phyloP scores from a whole-genome alignment of 2,329 filamentous ascomycete genomes.

The Trichoderma atroviride region DNA sequence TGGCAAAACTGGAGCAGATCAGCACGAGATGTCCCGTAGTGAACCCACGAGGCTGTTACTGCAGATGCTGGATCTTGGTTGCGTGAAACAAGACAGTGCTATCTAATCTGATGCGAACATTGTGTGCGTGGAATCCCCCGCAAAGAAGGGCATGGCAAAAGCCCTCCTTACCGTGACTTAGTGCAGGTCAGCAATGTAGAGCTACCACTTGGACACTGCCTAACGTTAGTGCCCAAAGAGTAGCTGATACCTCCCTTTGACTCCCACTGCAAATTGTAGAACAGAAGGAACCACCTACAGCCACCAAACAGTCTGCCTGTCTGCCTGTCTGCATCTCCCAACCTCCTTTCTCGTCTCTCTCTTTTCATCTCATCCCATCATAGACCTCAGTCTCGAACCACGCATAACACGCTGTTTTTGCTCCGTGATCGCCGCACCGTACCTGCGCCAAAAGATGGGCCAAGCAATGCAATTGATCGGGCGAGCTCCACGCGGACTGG shows the following conservation, averaged over 20 bases:
- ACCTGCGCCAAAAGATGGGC: constrained; percentile 19
- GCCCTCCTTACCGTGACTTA: not conserved
- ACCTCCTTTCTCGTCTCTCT: not conserved
- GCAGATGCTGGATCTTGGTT: not conserved
- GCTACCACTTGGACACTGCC: not conserved
- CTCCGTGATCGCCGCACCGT: constrained; percentile 16
- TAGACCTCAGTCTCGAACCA: not conserved
- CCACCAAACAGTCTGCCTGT: not conserved
- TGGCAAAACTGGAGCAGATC: not conserved
- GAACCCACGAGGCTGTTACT: not conserved
- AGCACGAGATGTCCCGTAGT: not conserved
- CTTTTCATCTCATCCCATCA: not conserved
- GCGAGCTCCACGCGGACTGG: constrained; percentile 22
- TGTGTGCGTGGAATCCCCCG: not conserved
- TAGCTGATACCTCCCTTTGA: not conserved
- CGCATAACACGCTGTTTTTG: not conserved
- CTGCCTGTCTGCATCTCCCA: not conserved
- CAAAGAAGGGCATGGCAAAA: not conserved
- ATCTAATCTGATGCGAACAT: not conserved
- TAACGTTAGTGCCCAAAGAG: not conserved
- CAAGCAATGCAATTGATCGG: not conserved
- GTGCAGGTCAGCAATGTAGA: not conserved
- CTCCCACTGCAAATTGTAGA: not conserved
- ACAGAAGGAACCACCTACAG: not conserved
- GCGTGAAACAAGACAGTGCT: not conserved